Evolutionary conservation across 1,139 yeast species (phyloP), one percentile per base, ranked within the genome.

Genomic region (Yamadazyma kanchanaburiensis): DNA sequence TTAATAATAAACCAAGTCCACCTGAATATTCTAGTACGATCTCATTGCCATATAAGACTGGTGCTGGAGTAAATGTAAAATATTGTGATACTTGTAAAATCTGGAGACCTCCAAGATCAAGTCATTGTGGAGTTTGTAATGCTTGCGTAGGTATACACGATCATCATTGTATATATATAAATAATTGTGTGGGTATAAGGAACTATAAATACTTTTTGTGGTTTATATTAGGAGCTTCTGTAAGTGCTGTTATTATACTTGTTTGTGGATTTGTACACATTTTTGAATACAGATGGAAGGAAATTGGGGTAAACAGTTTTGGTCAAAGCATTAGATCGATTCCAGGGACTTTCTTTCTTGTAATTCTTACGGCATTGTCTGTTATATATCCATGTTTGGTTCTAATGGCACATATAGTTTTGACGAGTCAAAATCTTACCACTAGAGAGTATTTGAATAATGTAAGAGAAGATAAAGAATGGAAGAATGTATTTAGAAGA

Each of bases 361-460:
- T 64, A 6, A 53, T 81, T 3, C 71, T 68, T 36, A 63, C 71
- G 0, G 48, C 63, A 3, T 19, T 78, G 3, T 59, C 64, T 1
- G 24, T 72, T 6, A 36, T 67, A 5, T 83, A 82, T 45, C 89
- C 94, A 2, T 31, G 64, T 1, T 42, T 77, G 22, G 53, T 85
- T 12, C 47, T 80, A 11, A 30, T 55, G 0, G 71, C 71, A 40
- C 94, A 85, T 46, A 23, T 74, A 1, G 69, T 60, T 31, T 53
- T 83, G 28, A 70, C 78, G 0, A 48, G 72, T 0, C 65, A 73
- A n/a, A 80, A 80, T 35, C 65, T 81, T 41, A 79, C 89, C 12
- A 83, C 94, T 4, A 61, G 88, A 40, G 91, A 82, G 41, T 81
- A 70, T 42, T 55, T 82, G 30, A 68, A 64, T 51, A 41, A 65